phyloP scores from a whole-genome alignment of 176 grass and related monocot species.

The Chrysopogon serrulatus region DNA sequence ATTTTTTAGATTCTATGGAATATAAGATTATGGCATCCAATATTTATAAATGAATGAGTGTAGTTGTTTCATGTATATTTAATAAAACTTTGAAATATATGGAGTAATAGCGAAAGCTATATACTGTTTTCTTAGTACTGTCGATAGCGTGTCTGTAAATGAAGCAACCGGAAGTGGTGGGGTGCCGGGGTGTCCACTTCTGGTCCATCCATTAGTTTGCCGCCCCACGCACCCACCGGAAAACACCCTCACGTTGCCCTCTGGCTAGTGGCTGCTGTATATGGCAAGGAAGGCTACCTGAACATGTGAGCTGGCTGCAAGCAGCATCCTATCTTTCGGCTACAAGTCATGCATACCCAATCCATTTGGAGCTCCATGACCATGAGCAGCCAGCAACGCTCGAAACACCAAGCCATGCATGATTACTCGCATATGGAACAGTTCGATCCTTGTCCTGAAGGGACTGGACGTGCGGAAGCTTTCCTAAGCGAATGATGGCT shows the following conservation, averaged over 20 bases:
- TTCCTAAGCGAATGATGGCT: not conserved
- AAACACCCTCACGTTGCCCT: constrained; percentile 14
- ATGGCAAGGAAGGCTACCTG: not conserved
- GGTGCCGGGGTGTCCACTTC: not conserved
- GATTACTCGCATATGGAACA: not conserved
- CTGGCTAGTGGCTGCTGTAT: not conserved
- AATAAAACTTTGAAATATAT: too few species aligned
- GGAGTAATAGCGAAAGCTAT: not conserved
- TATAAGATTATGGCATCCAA: too few species aligned
- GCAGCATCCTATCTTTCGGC: not conserved
- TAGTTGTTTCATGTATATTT: too few species aligned
- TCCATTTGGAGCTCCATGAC: not conserved
- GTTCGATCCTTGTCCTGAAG: not conserved
- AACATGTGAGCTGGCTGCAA: not conserved
- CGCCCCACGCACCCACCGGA: not conserved
- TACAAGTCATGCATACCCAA: not conserved
- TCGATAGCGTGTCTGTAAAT: not conserved
- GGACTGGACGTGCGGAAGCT: not conserved
- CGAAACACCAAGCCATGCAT: not conserved
- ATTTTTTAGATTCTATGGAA: too few species aligned
- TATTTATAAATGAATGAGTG: too few species aligned
- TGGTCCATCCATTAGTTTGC: not conserved
- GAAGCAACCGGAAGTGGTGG: not conserved
- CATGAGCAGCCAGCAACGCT: not conserved
- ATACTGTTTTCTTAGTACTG: not conserved